Base-by-base conservation (phyloP, 1,139 yeast species). In the Pichia inconspicua region DNA sequence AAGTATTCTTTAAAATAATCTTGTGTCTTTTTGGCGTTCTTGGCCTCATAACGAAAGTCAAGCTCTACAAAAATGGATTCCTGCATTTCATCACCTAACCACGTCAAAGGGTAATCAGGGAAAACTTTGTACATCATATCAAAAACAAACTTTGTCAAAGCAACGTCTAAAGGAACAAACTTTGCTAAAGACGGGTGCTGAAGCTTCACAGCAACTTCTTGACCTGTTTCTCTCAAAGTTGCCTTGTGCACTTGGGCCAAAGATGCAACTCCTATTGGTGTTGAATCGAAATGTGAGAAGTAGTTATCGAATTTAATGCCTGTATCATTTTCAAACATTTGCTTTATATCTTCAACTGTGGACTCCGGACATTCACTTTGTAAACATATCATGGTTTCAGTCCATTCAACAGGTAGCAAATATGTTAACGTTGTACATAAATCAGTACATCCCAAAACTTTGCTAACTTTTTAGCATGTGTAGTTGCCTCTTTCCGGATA, bases 191-290 rank as follows among this genome's bases (percentile, higher is more conserved):
- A 76, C 0, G 98, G 98, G 66, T 92, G 99, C 63, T 92, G 98
- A 39, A 92, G 77, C 62, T 94, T 92, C 25, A 92, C 96, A 0
- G 98, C 98, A 1, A 90, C 97, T 58, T 74, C 77, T 56, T 82
- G 77, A 1, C 88, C 89, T 5, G 72, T 75, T 3, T 66, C 68
- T 50, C 70, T 75, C 49, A 90, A 65, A 1, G 66, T 75, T 0
- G 95, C 99, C 41, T 73, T 70, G 66, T 92, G 98, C 10, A 92
- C 99, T 62, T 92, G 99, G 0, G 98, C 98, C 56, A 92, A 72
- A 1, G 96, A 87, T 0, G 98, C 98, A 14, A 89, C 95, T 1
- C 98, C 99, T 41, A 92, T 79, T 0, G 99, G 98, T 15, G 65
- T 68, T 0, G 77, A 75, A 54, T 84, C 78, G 63, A 92, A 87